Evolutionary conservation across 495 filamentous ascomycete species (phyloP).

Genomic region (Terfezia claveryi): DNA sequence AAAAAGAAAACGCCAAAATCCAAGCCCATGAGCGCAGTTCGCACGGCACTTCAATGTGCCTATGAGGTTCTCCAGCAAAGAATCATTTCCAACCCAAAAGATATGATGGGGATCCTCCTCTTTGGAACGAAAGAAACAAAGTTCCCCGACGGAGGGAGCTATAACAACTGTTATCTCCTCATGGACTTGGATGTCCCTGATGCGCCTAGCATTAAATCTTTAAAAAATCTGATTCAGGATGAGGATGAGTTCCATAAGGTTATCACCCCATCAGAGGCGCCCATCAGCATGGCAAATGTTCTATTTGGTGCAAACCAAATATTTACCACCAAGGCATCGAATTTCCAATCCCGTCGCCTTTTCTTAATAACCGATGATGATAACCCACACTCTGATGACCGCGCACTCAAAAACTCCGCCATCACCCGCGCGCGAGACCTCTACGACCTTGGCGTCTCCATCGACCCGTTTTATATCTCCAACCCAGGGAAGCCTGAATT

Average conservation of each 20-base stretch:
- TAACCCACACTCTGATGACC: slow-evolving; percentile 54
- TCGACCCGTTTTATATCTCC: slow-evolving; percentile 88
- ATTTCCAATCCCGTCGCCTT: slow-evolving; percentile 73
- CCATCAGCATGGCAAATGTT: slow-evolving; percentile 66
- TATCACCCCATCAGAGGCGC: slow-evolving; percentile 40
- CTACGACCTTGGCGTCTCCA: slow-evolving; percentile 79
- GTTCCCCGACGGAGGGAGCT: slow-evolving; percentile 50
- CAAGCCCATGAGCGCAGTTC: slow-evolving; percentile 40
- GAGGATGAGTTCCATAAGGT: slow-evolving; percentile 47
- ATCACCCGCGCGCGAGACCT: slow-evolving; percentile 81
- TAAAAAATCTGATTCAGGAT: slow-evolving; percentile 49
- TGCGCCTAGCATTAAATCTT: slow-evolving; percentile 60
- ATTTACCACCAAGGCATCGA: slow-evolving; percentile 84
- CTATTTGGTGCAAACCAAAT: slow-evolving; percentile 91
- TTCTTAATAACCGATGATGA: slow-evolving; percentile 96
- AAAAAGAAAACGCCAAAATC: slow-evolving; percentile 22
- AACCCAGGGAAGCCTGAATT: slow-evolving; percentile 44
- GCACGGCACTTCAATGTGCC: slow-evolving; percentile 64
- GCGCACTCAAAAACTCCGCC: slow-evolving; percentile 46
- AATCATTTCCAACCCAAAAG: slow-evolving; percentile 86
- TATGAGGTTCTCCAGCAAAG: slow-evolving; percentile 92
- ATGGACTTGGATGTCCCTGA: slow-evolving; percentile 73
- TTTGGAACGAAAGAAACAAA: slow-evolving; percentile 78
- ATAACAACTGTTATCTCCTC: slow-evolving; percentile 83
- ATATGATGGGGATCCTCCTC: slow-evolving; percentile 95